A percentile compares a stretch with the other conserved stretches of the same genome.
These are phyloP conservation scores for Calycina herbarum DNA, from an alignment of 2,329 filamentous ascomycete species.

Conservation along the genomic window DNA sequence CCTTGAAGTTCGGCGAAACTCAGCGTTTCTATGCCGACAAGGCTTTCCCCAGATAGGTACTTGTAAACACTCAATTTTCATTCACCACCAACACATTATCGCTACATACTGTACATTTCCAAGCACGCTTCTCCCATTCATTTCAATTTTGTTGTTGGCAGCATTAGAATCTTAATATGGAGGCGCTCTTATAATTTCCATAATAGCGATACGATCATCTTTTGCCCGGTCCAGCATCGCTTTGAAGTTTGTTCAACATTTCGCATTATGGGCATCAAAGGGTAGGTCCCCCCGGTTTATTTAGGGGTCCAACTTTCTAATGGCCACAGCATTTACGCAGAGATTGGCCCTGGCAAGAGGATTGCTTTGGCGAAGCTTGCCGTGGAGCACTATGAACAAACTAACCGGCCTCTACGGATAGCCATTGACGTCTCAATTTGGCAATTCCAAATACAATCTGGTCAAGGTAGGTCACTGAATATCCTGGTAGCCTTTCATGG, in stretches of 20 bases:
- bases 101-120: not conserved
- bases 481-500: not conserved
- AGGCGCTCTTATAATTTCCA: not conserved
- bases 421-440: conserved; percentile 96
- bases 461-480: conserved; percentile 54
- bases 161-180: not conserved
- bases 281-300: conserved; percentile 42
- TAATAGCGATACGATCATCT: not conserved
- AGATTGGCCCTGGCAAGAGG: conserved; percentile 79
- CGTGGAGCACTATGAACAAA: conserved; percentile 70
- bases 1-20: no score
- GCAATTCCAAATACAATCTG: conserved; percentile 90
- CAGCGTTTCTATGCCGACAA: conserved; percentile 7
- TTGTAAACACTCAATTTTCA: not conserved
- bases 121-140: not conserved
- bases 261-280: conserved; percentile 63
- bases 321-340: conserved; percentile 73
- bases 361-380: conserved; percentile 82
- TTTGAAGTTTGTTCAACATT: not conserved
- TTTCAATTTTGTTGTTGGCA: not conserved
- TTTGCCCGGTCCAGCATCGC: not conserved
- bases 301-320: conserved; percentile 19
- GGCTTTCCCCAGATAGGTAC: not conserved
- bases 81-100: not conserved
- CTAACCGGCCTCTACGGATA: conserved; percentile 73